Conservation (phyloP, 176 grass and related monocot genomes). For the Musa beccarii region DNA sequence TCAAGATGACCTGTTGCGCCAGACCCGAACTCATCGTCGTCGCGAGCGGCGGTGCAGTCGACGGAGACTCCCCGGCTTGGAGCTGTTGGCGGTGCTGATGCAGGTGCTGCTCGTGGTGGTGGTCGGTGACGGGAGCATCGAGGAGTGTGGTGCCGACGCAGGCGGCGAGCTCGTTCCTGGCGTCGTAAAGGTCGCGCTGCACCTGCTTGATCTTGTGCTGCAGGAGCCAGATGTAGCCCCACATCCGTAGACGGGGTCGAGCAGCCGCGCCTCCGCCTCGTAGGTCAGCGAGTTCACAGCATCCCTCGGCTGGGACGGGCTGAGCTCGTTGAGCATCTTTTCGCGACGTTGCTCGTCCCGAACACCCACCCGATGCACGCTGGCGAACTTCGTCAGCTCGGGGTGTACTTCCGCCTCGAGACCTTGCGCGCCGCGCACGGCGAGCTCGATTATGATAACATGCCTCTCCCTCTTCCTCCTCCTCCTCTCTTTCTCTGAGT, state of each 20-base stretch:
- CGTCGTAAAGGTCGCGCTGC: not conserved
- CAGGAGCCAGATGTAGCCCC: conserved; percentile 58
- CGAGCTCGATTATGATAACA: conserved; percentile 17
- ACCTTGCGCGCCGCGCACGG: conserved; percentile 88
- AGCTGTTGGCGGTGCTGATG: too few species aligned
- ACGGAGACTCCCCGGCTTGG: too few species aligned
- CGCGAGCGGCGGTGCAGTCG: too few species aligned
- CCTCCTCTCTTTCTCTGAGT: not conserved
- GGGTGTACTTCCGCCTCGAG: conserved; percentile 57
- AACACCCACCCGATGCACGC: conserved; percentile 53
- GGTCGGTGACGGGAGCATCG: not conserved
- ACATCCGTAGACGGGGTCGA: conserved; percentile 76
- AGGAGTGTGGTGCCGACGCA: not conserved
- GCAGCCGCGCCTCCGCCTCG: conserved; percentile 70
- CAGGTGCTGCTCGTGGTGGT: too few species aligned
- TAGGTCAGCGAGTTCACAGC: conserved; percentile 57
- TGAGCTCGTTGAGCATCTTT: conserved; percentile 47
- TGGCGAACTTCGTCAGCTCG: conserved; percentile 47
- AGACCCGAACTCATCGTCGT: too few species aligned
- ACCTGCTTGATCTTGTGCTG: conserved; percentile 46
- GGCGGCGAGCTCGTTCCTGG: not conserved
- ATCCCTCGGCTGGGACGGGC: conserved; percentile 34
- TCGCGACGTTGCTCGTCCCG: conserved; percentile 79
- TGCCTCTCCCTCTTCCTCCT: not conserved
- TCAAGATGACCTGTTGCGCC: too few species aligned